Evolutionary conservation across 306 rosid genomes (phyloP).

Genomic region (Mucuna pruriens): DNA sequence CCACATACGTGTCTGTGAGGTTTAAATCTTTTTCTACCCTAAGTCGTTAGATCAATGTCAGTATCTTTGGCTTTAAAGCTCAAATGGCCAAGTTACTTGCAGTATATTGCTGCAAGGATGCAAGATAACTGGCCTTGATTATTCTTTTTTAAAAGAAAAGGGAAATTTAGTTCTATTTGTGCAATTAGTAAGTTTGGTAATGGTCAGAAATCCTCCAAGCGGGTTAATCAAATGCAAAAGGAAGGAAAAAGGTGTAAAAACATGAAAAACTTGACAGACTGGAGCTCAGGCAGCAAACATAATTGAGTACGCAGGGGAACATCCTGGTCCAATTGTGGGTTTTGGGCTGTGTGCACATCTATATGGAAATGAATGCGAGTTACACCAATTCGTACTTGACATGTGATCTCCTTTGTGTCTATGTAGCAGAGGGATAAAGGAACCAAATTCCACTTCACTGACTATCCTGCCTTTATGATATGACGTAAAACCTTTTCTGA

Average conservation of each 20-base stretch:
- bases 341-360: neutral
- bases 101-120: neutral
- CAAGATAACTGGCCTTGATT: neutral
- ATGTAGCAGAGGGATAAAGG: neutral
- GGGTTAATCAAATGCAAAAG: neutral
- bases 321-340: neutral
- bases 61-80: neutral
- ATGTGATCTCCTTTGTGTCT: neutral
- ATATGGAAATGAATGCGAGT: neutral
- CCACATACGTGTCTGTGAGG: neutral
- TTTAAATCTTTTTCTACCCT: neutral
- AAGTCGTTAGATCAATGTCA: neutral
- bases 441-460: neutral
- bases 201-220: neutral
- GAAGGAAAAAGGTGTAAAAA: neutral
- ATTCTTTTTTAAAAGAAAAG: neutral
- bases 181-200: neutral
- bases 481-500: too few relatives aligned
- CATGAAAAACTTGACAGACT: neutral
- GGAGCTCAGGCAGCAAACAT: neutral
- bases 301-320: neutral
- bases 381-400: neutral
- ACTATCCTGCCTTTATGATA: too few relatives aligned
- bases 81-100: neutral
- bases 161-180: neutral